Evolutionary conservation across 139 green algal species (phyloP).

Genomic region (Picocystis salinarum): DNA sequence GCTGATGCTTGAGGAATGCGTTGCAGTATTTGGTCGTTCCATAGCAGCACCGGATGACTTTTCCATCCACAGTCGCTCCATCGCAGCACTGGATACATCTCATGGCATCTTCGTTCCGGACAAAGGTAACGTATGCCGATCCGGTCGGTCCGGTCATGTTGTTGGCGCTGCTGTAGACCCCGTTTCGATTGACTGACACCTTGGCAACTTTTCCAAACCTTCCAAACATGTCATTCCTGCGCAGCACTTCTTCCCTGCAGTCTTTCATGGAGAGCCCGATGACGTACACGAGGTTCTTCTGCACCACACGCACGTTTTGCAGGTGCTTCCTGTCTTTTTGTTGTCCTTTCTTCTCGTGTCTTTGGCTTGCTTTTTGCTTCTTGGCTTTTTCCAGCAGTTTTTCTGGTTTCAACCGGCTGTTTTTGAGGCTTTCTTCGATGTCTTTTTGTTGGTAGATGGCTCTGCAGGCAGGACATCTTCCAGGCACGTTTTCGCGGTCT

Average conservation of each 20-base stretch:
- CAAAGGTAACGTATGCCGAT: slow-evolving; percentile 71
- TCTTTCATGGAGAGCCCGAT: slow-evolving; percentile 58
- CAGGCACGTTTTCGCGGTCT: slow-evolving; percentile 33
- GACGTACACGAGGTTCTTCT: slow-evolving; percentile 79
- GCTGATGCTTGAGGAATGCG: slow-evolving; percentile 62
- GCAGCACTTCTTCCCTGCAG: slow-evolving; percentile 52
- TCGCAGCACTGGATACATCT: slow-evolving; percentile 66
- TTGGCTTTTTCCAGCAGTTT: slow-evolving; percentile 15
- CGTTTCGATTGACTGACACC: slow-evolving; percentile 3
- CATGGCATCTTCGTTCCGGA: slow-evolving; percentile 43
- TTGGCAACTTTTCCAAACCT: too few relatives aligned
- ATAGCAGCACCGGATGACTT: slow-evolving; percentile 46
- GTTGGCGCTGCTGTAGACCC: neutral
- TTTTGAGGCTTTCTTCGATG: too few relatives aligned
- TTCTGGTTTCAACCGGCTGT: too few relatives aligned
- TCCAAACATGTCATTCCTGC: slow-evolving; percentile 19
- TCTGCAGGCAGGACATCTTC: slow-evolving; percentile 61
- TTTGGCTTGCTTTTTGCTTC: slow-evolving; percentile 23
- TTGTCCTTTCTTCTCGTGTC: slow-evolving; percentile 1
- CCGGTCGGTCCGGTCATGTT: slow-evolving; percentile 22
- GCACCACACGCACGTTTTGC: slow-evolving; percentile 68
- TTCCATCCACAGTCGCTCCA: slow-evolving; percentile 35
- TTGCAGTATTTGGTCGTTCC: slow-evolving; percentile 95
- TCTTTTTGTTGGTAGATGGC: slow-evolving; percentile 54
- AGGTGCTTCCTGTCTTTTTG: slow-evolving; percentile 16